Evolutionary conservation across 2,329 filamentous ascomycete genomes (phyloP).

Genomic region (Fusarium falciforme): DNA sequence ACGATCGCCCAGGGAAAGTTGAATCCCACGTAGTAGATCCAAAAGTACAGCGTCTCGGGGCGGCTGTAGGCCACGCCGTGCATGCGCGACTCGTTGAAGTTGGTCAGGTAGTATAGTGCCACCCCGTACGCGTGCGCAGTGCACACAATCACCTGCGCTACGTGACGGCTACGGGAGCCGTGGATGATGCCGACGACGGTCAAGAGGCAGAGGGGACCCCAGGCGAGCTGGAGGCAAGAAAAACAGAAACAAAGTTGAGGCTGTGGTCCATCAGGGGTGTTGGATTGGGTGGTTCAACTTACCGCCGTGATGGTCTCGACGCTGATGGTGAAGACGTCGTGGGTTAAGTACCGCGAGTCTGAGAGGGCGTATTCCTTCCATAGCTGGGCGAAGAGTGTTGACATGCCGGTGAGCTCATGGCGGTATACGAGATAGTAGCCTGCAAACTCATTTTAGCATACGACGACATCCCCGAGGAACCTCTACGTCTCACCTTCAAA

Average conservation of each 20-base stretch:
- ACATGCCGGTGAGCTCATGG: slow-evolving; percentile 70
- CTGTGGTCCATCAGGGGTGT: neutral
- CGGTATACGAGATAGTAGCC: slow-evolving; percentile 83
- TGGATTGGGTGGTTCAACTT: neutral
- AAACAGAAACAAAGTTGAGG: neutral
- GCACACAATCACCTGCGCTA: slow-evolving; percentile 63
- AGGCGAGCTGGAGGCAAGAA: slow-evolving; percentile 55
- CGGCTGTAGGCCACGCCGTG: slow-evolving; percentile 63
- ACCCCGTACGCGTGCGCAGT: slow-evolving; percentile 70
- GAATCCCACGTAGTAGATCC: slow-evolving; percentile 71
- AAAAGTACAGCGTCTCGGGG: slow-evolving; percentile 71
- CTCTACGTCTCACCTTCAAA: slow-evolving; percentile 74
- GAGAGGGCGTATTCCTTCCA: slow-evolving; percentile 95
- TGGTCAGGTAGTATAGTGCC: slow-evolving; percentile 71
- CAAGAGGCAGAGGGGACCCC: slow-evolving; percentile 69
- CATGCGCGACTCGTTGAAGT: slow-evolving; percentile 59
- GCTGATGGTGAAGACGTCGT: slow-evolving; percentile 86
- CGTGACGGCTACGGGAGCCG: slow-evolving; percentile 59
- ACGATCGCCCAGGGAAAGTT: slow-evolving; percentile 71
- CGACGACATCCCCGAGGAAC: neutral
- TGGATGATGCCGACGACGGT: slow-evolving; percentile 59
- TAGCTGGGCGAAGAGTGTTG: slow-evolving; percentile 82
- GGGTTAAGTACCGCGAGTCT: slow-evolving; percentile 87
- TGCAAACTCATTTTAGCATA: slow-evolving; percentile 42
- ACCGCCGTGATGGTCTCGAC: slow-evolving; percentile 79